Percentiles rank a stretch among this genome's conserved stretches.
These are phyloP conservation scores for Punctularia strigosozonata DNA, from an alignment of 768 basidiomycete genomes.

Conservation along the genomic window DNA sequence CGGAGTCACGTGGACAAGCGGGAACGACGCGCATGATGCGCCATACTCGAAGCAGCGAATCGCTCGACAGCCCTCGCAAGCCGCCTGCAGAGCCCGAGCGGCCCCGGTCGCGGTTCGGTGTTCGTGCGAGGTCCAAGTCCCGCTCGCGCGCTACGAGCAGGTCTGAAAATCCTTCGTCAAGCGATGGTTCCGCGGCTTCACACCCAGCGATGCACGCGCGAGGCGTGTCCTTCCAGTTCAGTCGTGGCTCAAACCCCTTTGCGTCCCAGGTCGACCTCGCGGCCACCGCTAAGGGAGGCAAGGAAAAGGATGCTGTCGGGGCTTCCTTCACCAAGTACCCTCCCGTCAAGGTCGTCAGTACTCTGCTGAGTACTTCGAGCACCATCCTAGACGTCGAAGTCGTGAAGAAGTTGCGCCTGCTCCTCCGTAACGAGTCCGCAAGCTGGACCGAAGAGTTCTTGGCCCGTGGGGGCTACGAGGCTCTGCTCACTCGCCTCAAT, in stretches of 20 bases:
- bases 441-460: conserved; percentile 90
- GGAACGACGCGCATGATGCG: conserved; percentile 53
- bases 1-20: too few species aligned
- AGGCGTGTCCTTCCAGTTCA: conserved; percentile 50
- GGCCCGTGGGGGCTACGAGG: conserved; percentile 72
- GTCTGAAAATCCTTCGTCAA: conserved; percentile 1
- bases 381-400: conserved; percentile 73
- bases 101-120: too few species aligned
- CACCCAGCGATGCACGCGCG: conserved; percentile 38
- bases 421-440: conserved; percentile 88
- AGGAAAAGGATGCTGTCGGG: too few species aligned
- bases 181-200: conserved; percentile 22
- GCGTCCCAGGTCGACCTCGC: conserved; percentile 21
- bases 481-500: conserved; percentile 71
- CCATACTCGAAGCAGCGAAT: conserved; percentile 64
- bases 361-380: conserved; percentile 58
- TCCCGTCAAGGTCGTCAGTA: conserved; percentile 54
- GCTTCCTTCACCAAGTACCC: conserved; percentile 39
- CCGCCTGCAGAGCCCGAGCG: background rate
- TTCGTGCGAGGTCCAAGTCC: background rate
- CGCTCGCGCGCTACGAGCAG: background rate
- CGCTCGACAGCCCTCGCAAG: conserved; percentile 28
- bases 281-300: conserved; percentile 26
- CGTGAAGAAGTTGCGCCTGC: conserved; percentile 76
- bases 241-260: conserved; percentile 38